Percentiles rank a stretch among this genome's conserved stretches.
These are phyloP conservation scores for Phyllosticta citrichinensis DNA, from an alignment of 2,329 filamentous ascomycete genomes.

Conservation along the genomic window DNA sequence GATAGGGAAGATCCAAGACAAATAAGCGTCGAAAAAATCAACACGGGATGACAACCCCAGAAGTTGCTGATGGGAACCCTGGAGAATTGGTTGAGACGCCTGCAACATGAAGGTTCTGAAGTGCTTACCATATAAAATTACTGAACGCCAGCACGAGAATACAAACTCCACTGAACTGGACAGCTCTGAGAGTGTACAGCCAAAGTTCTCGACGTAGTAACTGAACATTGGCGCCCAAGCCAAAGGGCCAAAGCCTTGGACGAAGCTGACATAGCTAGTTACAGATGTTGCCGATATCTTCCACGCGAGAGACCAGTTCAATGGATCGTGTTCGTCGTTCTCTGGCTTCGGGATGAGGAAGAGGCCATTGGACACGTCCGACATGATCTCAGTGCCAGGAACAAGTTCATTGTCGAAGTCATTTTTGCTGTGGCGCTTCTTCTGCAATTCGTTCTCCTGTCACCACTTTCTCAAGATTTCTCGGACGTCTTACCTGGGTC, in stretches of 20 bases:
- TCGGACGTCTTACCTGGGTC: neutral
- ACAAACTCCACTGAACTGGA: slow-evolving; percentile 47
- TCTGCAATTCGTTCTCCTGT: neutral
- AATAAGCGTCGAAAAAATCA: slow-evolving; percentile 42
- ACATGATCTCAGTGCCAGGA: slow-evolving; percentile 51
- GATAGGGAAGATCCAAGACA: slow-evolving; percentile 46
- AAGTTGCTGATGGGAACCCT: slow-evolving; percentile 47
- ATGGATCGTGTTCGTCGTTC: slow-evolving; percentile 28
- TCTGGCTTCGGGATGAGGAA: slow-evolving; percentile 5
- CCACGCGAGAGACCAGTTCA: slow-evolving; percentile 41
- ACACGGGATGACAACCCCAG: slow-evolving; percentile 45
- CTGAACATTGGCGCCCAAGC: slow-evolving; percentile 51
- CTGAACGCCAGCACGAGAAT: slow-evolving; percentile 50
- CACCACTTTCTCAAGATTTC: neutral
- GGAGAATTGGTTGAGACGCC: neutral
- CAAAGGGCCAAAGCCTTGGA: slow-evolving; percentile 45
- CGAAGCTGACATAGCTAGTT: slow-evolving; percentile 39
- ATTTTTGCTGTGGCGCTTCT: slow-evolving; percentile 32
- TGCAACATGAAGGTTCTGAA: neutral
- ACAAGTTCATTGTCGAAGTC: slow-evolving; percentile 45
- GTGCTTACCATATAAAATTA: slow-evolving; percentile 47
- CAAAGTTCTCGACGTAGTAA: slow-evolving; percentile 45
- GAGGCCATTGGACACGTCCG: slow-evolving; percentile 35
- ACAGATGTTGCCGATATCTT: slow-evolving; percentile 40
- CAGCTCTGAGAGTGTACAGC: slow-evolving; percentile 44